These are phyloP conservation scores for Pseudohalonectria lignicola DNA, from an alignment of 2,329 filamentous ascomycete species.

Conservation along the genomic window DNA sequence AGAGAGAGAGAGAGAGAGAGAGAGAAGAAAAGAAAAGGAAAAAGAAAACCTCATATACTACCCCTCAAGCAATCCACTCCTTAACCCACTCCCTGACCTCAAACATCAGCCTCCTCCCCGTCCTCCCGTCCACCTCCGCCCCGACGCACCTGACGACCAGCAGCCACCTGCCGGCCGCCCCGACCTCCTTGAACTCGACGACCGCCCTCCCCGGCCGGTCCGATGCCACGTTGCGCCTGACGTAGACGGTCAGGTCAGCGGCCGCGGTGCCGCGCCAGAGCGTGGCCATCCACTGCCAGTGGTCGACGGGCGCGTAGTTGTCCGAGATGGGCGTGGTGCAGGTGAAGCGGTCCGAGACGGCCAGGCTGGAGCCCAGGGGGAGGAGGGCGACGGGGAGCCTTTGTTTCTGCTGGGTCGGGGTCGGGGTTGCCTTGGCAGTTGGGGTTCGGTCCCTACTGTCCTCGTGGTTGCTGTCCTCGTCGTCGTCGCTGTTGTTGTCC, in stretches of 20 bases:
- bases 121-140: constrained; percentile 48
- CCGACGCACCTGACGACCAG: background rate
- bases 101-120: constrained; percentile 67
- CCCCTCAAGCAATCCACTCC: background rate
- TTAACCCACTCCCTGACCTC: constrained; percentile 75
- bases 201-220: constrained; percentile 23
- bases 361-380: constrained; percentile 68
- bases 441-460: no score
- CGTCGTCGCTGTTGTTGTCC: background rate
- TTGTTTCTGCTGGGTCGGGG: constrained; percentile 8
- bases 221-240: constrained; percentile 20
- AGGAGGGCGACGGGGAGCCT: constrained; percentile 61
- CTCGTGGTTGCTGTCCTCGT: no score
- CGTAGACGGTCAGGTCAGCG: constrained; percentile 68
- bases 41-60: no score
- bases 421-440: no score
- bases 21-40: background rate
- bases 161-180: no score
- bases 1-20: background rate
- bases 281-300: constrained; percentile 96
- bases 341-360: constrained; percentile 65
- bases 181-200: constrained; percentile 51
- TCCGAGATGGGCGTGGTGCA: constrained; percentile 64
- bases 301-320: constrained; percentile 69
- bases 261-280: constrained; percentile 82